Percentiles rank a stretch among this genome's conserved stretches.
Conservation (phyloP, 495 filamentous ascomycete species). For the Ascobolus immersus region DNA sequence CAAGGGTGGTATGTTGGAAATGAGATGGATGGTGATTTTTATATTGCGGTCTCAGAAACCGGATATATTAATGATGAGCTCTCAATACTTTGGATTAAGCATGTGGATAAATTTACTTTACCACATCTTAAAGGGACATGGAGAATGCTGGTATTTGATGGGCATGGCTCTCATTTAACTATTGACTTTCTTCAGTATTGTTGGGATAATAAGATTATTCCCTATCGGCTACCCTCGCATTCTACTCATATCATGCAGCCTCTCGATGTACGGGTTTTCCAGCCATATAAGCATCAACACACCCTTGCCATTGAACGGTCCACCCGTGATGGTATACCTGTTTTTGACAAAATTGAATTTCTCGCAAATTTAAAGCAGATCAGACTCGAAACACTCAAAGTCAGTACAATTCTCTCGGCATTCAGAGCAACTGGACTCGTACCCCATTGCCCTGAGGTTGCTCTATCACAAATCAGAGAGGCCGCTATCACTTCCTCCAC, state of each 20-base stretch:
- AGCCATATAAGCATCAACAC: neutral
- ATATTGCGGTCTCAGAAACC: too few species aligned
- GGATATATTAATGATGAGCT: too few species aligned
- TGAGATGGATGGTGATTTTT: too few species aligned
- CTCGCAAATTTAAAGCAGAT: neutral
- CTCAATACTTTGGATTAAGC: too few species aligned
- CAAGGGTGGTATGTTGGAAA: too few species aligned
- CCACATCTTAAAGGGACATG: too few species aligned
- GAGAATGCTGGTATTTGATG: too few species aligned
- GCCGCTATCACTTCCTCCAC: too few species aligned
- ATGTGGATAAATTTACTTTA: too few species aligned
- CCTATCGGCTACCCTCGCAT: constrained; percentile 3
- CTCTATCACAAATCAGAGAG: neutral
- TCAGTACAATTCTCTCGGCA: neutral
- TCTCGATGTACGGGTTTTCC: constrained; percentile 5
- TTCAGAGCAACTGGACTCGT: neutral
- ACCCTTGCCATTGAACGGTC: neutral
- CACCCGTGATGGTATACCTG: neutral
- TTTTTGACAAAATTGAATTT: neutral
- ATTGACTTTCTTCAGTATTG: too few species aligned
- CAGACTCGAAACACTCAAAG: neutral
- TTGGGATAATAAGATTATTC: too few species aligned
- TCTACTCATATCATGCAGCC: constrained; percentile 6
- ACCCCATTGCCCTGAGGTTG: neutral
- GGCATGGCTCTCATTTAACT: too few species aligned